Conservation (phyloP, 2,329 filamentous ascomycete species). For the Penicillium sp. region DNA sequence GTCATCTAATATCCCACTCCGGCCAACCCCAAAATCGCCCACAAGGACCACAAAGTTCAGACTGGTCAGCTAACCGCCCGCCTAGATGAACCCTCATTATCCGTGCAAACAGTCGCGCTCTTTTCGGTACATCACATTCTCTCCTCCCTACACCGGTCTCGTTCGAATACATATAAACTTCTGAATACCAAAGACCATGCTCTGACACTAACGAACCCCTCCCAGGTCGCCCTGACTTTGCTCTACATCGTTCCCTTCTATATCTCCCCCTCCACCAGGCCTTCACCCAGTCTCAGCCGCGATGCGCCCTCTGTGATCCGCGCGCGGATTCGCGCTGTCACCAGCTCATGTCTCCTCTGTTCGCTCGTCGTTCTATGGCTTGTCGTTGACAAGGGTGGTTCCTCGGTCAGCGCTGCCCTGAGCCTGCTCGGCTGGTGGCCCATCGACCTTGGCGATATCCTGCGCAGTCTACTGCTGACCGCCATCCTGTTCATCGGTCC, state of each 20-base stretch:
- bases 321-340: slow-evolving; percentile 79
- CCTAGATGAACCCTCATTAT: slow-evolving; percentile 44
- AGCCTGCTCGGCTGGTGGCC: slow-evolving; percentile 83
- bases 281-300: slow-evolving; percentile 75
- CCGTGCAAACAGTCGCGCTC: slow-evolving; percentile 40
- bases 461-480: slow-evolving; percentile 70
- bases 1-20: not conserved
- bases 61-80: slow-evolving; percentile 21
- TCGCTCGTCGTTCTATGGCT: slow-evolving; percentile 69
- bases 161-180: not conserved
- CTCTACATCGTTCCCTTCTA: slow-evolving; percentile 93
- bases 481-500: slow-evolving; percentile 80
- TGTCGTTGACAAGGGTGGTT: slow-evolving; percentile 59
- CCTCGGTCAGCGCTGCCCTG: slow-evolving; percentile 59
- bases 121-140: slow-evolving; percentile 41
- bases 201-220: not conserved
- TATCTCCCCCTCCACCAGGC: slow-evolving; percentile 75
- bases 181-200: not conserved
- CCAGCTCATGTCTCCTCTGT: slow-evolving; percentile 71
- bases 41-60: slow-evolving; percentile 7
- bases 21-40: not conserved
- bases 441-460: slow-evolving; percentile 65
- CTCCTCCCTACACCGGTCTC: not conserved
- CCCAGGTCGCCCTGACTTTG: slow-evolving; percentile 76
- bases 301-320: slow-evolving; percentile 90